Conservation (phyloP, 1,284 basidiomycete species). For the Apiotrichum brassicae region DNA sequence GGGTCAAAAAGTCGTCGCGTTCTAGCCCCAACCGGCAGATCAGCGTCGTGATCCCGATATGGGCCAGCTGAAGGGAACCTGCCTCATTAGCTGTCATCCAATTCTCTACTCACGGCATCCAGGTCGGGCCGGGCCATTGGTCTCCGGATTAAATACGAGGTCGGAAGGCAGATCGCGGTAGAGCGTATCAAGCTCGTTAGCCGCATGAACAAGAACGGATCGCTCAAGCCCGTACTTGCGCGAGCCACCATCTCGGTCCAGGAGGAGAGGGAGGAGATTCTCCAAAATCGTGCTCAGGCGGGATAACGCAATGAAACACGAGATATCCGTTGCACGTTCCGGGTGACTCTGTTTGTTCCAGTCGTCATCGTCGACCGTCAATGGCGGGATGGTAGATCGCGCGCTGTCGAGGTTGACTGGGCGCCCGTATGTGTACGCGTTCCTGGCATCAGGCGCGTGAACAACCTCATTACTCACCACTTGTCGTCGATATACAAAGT, state of each 20-base stretch:
- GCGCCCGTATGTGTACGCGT: conserved; percentile 19
- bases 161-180: conserved; percentile 13
- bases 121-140: background rate
- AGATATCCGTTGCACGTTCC: conserved; percentile 4
- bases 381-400: conserved; percentile 5
- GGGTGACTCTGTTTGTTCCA: background rate
- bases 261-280: conserved; percentile 12
- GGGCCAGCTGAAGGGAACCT: conserved; percentile 14
- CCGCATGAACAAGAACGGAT: conserved; percentile 8
- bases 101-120: conserved; percentile 1
- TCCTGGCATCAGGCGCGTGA: conserved; percentile 2
- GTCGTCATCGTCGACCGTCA: conserved; percentile 12
- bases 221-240: conserved; percentile 6
- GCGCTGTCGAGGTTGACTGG: conserved; percentile 13
- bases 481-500: conserved; percentile 21
- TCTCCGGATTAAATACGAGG: conserved; percentile 6
- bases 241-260: conserved; percentile 5
- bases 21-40: conserved; percentile 18
- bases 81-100: background rate
- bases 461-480: conserved; percentile 8
- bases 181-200: conserved; percentile 12
- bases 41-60: conserved; percentile 11
- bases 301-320: conserved; percentile 13
- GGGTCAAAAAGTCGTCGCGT: conserved; percentile 12
- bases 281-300: conserved; percentile 12